phyloP scores from a whole-genome alignment of 2,329 filamentous ascomycete species.

The Venturia carpophila region DNA sequence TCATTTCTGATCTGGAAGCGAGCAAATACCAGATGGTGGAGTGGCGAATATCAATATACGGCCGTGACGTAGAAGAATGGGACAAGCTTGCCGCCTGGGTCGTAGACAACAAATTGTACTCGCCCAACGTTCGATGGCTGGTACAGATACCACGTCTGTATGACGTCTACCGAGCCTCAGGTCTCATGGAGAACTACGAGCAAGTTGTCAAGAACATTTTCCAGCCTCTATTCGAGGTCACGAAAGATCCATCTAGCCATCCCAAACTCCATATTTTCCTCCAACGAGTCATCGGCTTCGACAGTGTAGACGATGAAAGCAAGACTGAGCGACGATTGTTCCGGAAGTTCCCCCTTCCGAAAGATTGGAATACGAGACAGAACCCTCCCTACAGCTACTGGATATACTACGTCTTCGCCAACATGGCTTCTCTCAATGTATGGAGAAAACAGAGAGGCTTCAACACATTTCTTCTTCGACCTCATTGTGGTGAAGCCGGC shows the following conservation, averaged over 20 bases:
- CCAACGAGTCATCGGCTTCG: slow-evolving; percentile 91
- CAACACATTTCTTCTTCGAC: slow-evolving; percentile 88
- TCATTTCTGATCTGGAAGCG: slow-evolving; percentile 92
- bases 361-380: slow-evolving; percentile 81
- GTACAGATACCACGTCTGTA: slow-evolving; percentile 91
- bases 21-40: slow-evolving; percentile 99
- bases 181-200: slow-evolving; percentile 81
- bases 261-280: slow-evolving; percentile 92
- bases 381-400: slow-evolving; percentile 99
- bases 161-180: slow-evolving; percentile 88
- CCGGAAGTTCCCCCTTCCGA: slow-evolving; percentile 87
- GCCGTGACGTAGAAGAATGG: slow-evolving; percentile 87
- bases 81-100: slow-evolving; percentile 97
- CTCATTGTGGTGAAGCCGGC: slow-evolving; percentile 93
- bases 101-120: slow-evolving; percentile 95
- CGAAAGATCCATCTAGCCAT: slow-evolving; percentile 74
- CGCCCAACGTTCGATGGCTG: slow-evolving; percentile 94
- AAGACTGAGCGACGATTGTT: slow-evolving; percentile 92
- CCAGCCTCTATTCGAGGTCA: slow-evolving; percentile 89
- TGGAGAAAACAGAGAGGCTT: slow-evolving; percentile 88
- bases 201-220: slow-evolving; percentile 88
- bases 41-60: slow-evolving; percentile 97
- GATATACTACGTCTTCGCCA: slow-evolving; percentile 96
- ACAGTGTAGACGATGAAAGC: slow-evolving; percentile 97
- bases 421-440: slow-evolving; percentile 84